phyloP scores from a whole-genome alignment of 768 basidiomycete species.

The Ramaria sp. region DNA sequence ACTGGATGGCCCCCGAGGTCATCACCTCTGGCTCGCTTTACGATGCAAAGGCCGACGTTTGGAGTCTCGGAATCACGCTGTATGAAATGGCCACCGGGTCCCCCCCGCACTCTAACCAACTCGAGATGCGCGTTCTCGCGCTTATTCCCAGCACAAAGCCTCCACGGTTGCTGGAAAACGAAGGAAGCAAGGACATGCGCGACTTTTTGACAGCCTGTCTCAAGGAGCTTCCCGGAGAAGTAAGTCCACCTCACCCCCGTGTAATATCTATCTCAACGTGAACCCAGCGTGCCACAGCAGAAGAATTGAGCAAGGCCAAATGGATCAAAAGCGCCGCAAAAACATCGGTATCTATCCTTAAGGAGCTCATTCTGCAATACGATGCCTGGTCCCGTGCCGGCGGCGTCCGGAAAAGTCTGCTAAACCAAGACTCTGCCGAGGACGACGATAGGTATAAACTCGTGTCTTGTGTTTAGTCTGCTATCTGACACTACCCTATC shows the following conservation, averaged over 20 bases:
- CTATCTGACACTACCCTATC: too few relatives aligned
- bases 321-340: conserved; percentile 81
- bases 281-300: conserved; percentile 74
- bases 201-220: conserved; percentile 82
- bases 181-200: conserved; percentile 75
- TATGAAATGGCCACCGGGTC: conserved; percentile 97
- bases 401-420: conserved; percentile 69
- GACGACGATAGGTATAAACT: conserved; percentile 21
- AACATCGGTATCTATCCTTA: conserved; percentile 52
- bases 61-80: conserved; percentile 93
- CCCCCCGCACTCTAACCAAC: conserved; percentile 82
- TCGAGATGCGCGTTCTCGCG: conserved; percentile 75
- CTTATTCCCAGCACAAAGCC: conserved; percentile 81
- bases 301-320: conserved; percentile 76
- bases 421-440: conserved; percentile 56
- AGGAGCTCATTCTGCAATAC: conserved; percentile 72
- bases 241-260: conserved; percentile 20
- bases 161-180: conserved; percentile 63
- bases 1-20: conserved; percentile 99
- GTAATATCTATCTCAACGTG: conserved; percentile 1
- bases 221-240: conserved; percentile 69
- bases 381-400: conserved; percentile 59
- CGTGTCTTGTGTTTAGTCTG: too few relatives aligned
- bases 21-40: conserved; percentile 83
- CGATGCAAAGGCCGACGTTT: conserved; percentile 96